Conservation (phyloP, 257 asterid genomes). For the Nicotiana obtusifolia region DNA sequence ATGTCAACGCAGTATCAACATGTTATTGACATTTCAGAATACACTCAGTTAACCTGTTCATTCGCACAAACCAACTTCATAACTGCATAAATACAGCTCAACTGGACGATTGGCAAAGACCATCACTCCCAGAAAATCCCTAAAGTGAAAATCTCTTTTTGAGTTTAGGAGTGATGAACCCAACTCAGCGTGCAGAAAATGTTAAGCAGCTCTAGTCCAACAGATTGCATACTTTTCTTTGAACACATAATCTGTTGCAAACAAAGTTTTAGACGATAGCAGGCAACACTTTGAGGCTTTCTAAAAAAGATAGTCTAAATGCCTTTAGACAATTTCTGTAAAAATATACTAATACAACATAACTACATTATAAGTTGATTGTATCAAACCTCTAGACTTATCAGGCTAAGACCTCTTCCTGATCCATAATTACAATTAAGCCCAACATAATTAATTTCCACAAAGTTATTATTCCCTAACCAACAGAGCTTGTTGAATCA, state of each 20-base stretch:
- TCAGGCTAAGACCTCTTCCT: not conserved
- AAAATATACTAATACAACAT: not conserved
- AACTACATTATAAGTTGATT: not conserved
- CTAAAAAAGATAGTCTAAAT: not conserved
- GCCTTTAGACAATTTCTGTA: not conserved
- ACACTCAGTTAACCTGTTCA: not conserved
- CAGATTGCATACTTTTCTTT: not conserved
- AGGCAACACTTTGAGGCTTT: not conserved
- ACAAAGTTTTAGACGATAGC: not conserved
- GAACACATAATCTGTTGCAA: not conserved
- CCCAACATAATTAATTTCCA: not conserved
- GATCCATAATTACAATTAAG: not conserved
- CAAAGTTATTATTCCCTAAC: not conserved
- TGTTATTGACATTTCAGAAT: not conserved
- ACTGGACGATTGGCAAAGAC: not conserved
- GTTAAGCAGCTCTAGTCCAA: not conserved
- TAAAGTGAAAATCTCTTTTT: too few species aligned
- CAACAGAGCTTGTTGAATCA: not conserved
- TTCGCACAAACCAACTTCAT: not conserved
- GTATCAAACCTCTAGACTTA: not conserved
- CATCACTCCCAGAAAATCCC: too few species aligned
- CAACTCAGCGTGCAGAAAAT: too few species aligned
- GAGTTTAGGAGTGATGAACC: too few species aligned
- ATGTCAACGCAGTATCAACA: not conserved
- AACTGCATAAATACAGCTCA: not conserved